Percentiles rank a stretch among this genome's conserved stretches.
These are phyloP conservation scores for Cyberlindnera subsufficiens DNA, from an alignment of 805 yeast genomes.

Conservation along the genomic window DNA sequence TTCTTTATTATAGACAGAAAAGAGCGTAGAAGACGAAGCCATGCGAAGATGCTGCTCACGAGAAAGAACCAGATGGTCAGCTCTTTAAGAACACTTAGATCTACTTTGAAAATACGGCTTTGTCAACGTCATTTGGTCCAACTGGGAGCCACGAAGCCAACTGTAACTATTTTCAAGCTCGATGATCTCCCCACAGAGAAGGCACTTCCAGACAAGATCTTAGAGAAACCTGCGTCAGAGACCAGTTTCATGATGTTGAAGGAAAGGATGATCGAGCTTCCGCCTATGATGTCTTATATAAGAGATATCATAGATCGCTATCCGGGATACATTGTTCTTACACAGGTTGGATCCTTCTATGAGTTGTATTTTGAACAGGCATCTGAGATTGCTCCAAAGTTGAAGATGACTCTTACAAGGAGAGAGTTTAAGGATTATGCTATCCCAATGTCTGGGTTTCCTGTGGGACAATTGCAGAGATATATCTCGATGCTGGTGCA, in stretches of 20 bases:
- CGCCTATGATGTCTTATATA: slow-evolving; percentile 31
- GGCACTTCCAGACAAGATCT: not conserved
- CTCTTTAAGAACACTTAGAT: too few species aligned
- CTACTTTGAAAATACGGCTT: too few species aligned
- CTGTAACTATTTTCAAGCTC: slow-evolving; percentile 2
- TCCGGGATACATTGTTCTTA: slow-evolving; percentile 52
- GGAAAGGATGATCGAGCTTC: slow-evolving; percentile 13
- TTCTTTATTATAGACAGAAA: too few species aligned
- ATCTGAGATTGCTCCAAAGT: slow-evolving; percentile 55
- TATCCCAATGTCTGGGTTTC: slow-evolving; percentile 91
- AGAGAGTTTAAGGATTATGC: slow-evolving; percentile 37
- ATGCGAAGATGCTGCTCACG: not conserved
- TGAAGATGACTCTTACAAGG: slow-evolving; percentile 68
- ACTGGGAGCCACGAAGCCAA: not conserved
- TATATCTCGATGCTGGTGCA: slow-evolving; percentile 72
- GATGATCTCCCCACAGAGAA: slow-evolving; percentile 6
- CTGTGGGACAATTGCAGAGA: slow-evolving; percentile 61
- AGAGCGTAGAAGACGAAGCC: not conserved
- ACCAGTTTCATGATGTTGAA: not conserved
- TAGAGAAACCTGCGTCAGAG: not conserved
- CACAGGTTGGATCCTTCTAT: slow-evolving; percentile 84
- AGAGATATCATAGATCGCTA: slow-evolving; percentile 38
- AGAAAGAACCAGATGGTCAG: not conserved
- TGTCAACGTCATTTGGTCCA: not conserved
- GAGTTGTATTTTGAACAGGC: slow-evolving; percentile 92